phyloP scores from a whole-genome alignment of 2,329 filamentous ascomycete genomes.

The Tolypocladium endophyticum region DNA sequence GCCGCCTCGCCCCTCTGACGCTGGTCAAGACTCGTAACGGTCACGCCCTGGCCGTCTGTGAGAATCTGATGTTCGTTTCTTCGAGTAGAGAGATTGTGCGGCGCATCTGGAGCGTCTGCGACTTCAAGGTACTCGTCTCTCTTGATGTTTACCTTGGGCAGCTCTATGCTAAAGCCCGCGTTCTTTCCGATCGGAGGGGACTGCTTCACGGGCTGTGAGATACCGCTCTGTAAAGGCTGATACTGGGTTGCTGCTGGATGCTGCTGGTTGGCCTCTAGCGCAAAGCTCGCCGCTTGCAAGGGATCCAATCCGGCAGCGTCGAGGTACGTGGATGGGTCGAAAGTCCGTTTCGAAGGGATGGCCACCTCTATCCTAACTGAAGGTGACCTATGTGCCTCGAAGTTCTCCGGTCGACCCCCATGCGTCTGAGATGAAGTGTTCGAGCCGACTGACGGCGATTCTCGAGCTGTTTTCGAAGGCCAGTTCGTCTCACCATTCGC shows the following conservation, averaged over 20 bases:
- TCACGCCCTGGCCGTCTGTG: conserved; percentile 43
- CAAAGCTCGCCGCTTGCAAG: neutral
- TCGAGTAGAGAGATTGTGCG: conserved; percentile 36
- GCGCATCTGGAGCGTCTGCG: conserved; percentile 34
- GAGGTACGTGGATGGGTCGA: conserved; percentile 26
- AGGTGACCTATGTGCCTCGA: conserved; percentile 22
- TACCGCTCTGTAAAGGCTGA: conserved; percentile 5
- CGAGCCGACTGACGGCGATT: conserved; percentile 9
- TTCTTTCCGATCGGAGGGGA: conserved; percentile 7
- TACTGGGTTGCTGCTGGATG: neutral
- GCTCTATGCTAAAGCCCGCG: conserved; percentile 34
- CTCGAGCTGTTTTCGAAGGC: conserved; percentile 9
- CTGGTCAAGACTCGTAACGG: conserved; percentile 62
- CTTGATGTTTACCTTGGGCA: conserved; percentile 32
- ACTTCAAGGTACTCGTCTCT: conserved; percentile 42
- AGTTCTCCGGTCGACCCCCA: conserved; percentile 6
- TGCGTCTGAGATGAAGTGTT: conserved; percentile 7
- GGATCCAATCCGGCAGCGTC: conserved; percentile 17
- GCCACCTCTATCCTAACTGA: conserved; percentile 34
- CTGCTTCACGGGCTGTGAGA: conserved; percentile 3
- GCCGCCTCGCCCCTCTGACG: conserved; percentile 70
- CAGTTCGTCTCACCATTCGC: conserved; percentile 24
- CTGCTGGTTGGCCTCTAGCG: conserved; percentile 2
- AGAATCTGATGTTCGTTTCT: conserved; percentile 42
- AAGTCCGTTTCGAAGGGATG: conserved; percentile 32